Evolutionary conservation across 202 grass and related monocot genomes (phyloP).

Genomic region (Hordeum pubiflorum): DNA sequence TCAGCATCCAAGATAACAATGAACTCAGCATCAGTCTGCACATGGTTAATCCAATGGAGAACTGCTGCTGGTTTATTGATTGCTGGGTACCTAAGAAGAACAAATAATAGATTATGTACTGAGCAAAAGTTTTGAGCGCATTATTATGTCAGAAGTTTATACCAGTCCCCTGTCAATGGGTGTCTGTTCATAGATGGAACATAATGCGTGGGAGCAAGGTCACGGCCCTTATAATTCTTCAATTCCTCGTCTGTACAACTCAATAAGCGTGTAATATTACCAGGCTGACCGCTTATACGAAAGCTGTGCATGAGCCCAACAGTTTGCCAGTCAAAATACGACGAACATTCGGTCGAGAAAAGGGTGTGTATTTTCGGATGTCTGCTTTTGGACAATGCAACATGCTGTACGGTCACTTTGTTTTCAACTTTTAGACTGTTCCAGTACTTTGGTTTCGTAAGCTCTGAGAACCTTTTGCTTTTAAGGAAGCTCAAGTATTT

Average conservation of each 20-base stretch:
- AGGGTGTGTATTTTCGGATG: conserved; percentile 86
- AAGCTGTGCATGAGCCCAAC: conserved; percentile 86
- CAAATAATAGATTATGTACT: not conserved
- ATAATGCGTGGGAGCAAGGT: conserved; percentile 88
- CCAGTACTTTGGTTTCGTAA: conserved; percentile 74
- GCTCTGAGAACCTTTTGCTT: conserved; percentile 79
- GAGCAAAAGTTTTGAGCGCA: conserved; percentile 4
- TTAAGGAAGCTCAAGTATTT: conserved; percentile 92
- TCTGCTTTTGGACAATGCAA: conserved; percentile 31
- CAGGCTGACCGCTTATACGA: conserved; percentile 75
- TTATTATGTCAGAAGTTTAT: conserved; percentile 25
- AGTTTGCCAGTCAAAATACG: conserved; percentile 99
- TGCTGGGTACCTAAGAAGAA: conserved; percentile 80
- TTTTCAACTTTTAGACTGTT: conserved; percentile 32
- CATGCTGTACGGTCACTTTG: conserved; percentile 21
- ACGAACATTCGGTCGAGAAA: conserved; percentile 96
- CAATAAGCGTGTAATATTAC: conserved; percentile 86
- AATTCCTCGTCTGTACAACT: conserved; percentile 81
- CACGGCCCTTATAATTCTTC: conserved; percentile 73
- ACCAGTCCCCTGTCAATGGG: conserved; percentile 95
- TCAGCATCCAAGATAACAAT: conserved; percentile 95
- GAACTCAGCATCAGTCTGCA: conserved; percentile 84
- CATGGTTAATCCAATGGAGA: conserved; percentile 95
- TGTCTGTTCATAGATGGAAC: conserved; percentile 92
- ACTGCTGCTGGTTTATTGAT: conserved; percentile 98